These are phyloP conservation scores for Penicillium salamii DNA, from an alignment of 495 filamentous ascomycete species.

Conservation along the genomic window DNA sequence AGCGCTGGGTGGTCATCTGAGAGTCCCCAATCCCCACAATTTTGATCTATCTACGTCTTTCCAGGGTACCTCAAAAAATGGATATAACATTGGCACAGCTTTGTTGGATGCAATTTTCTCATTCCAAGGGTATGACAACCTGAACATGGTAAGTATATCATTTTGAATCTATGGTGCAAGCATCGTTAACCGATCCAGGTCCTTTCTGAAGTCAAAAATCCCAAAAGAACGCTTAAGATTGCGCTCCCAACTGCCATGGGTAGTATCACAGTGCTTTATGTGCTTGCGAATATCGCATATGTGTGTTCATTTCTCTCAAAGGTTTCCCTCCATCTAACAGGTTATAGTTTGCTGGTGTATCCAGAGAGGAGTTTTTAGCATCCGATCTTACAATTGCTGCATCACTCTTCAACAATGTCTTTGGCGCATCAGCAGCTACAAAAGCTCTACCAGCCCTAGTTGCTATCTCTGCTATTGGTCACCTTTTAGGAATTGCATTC, in stretches of 20 bases:
- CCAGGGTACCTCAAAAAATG: slow-evolving; percentile 24
- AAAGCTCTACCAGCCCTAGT: slow-evolving; percentile 43
- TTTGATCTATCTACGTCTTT: slow-evolving; percentile 22
- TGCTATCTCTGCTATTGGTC: slow-evolving; percentile 62
- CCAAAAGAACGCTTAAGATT: slow-evolving; percentile 60
- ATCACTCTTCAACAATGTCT: slow-evolving; percentile 28
- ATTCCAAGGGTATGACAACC: slow-evolving; percentile 26
- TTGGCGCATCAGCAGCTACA: slow-evolving; percentile 22
- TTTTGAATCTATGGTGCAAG: neutral
- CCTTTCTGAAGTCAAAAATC: slow-evolving; percentile 68
- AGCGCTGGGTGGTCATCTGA: slow-evolving; percentile 29
- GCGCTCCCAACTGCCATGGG: slow-evolving; percentile 56
- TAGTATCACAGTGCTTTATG: slow-evolving; percentile 57
- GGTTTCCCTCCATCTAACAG: no score
- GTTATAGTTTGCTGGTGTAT: slow-evolving; percentile 27
- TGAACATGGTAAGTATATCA: slow-evolving; percentile 14
- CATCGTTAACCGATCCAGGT: slow-evolving; percentile 46
- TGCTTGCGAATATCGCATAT: slow-evolving; percentile 67
- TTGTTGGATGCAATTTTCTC: slow-evolving; percentile 28
- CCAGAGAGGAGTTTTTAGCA: slow-evolving; percentile 23
- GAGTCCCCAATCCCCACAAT: slow-evolving; percentile 19
- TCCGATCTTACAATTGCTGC: slow-evolving; percentile 28
- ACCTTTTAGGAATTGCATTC: slow-evolving; percentile 57
- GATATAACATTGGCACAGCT: slow-evolving; percentile 26
- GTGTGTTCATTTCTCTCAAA: slow-evolving; percentile 5